Percentiles rank a stretch among this genome's conserved stretches.
These are phyloP conservation scores for Yamadazyma ubonensis DNA, from an alignment of 805 yeast species.

Conservation along the genomic window DNA sequence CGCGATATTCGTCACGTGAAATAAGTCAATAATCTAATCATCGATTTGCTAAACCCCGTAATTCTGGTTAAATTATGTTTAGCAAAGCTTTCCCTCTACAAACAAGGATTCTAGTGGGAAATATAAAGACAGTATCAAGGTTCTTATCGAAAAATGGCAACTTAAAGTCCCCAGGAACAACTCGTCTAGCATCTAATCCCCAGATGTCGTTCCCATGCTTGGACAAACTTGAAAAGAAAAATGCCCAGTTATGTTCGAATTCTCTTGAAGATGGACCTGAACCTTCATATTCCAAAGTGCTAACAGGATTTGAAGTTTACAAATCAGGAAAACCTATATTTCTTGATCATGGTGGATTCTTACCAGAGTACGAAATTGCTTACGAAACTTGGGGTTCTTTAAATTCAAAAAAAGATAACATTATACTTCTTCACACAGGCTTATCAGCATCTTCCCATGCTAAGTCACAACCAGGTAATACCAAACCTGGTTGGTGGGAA, in stretches of 20 bases:
- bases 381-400: constrained; percentile 90
- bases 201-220: constrained; percentile 81
- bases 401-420: constrained; percentile 62
- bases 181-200: constrained; percentile 47
- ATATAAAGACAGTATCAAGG: not conserved
- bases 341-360: constrained; percentile 77
- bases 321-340: constrained; percentile 57
- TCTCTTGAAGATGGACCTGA: constrained; percentile 74
- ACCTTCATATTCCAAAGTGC: constrained; percentile 73
- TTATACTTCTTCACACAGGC: constrained; percentile 84
- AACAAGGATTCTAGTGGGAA: not conserved
- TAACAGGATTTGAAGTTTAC: constrained; percentile 63
- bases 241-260: constrained; percentile 28
- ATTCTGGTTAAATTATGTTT: not conserved
- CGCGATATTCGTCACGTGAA: constrained; percentile 9
- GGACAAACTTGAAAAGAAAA: constrained; percentile 67
- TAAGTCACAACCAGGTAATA: constrained; percentile 67
- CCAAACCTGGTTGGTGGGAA: constrained; percentile 94
- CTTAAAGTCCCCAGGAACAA: constrained; percentile 1
- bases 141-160: not conserved
- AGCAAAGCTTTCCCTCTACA: not conserved
- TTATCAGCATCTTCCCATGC: constrained; percentile 94
- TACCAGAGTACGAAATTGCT: constrained; percentile 78
- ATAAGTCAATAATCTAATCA: constrained; percentile 7
- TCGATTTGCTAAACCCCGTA: not conserved